Conservation (phyloP, 495 filamentous ascomycete genomes). For the Aspergillus hancockii region DNA sequence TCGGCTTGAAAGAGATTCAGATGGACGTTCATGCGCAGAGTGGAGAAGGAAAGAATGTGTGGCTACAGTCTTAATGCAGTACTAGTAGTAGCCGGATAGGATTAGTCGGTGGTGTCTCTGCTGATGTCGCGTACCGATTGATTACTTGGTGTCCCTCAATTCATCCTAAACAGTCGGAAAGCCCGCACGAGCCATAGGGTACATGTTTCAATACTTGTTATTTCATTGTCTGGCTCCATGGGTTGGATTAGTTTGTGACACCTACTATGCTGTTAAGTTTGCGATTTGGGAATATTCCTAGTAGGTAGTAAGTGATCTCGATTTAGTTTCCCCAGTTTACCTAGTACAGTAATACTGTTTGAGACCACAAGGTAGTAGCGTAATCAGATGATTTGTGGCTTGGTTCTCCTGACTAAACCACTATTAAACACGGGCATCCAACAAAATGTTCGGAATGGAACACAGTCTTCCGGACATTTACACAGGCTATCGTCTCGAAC, state of each 20-base stretch:
- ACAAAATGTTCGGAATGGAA: conserved; percentile 14
- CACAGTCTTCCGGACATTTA: conserved; percentile 17
- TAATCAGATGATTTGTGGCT: conserved; percentile 17
- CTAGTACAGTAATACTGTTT: conserved; percentile 4
- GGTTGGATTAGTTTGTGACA: too few species aligned
- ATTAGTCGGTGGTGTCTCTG: too few species aligned
- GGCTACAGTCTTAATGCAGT: not conserved
- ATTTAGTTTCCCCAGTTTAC: not conserved
- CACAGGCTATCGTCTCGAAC: not conserved
- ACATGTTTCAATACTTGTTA: too few species aligned
- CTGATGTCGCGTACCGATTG: too few species aligned
- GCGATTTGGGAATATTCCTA: too few species aligned
- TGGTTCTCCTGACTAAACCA: not conserved
- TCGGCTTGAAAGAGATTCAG: not conserved
- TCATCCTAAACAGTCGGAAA: too few species aligned
- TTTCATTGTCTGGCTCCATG: too few species aligned
- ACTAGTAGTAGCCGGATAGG: too few species aligned
- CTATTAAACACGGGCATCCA: not conserved
- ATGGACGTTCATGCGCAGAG: not conserved
- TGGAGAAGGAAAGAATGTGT: not conserved
- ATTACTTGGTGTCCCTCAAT: too few species aligned
- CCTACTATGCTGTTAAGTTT: too few species aligned
- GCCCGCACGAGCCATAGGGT: too few species aligned
- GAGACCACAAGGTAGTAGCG: not conserved
- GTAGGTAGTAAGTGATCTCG: not conserved